Percentiles rank a stretch among this genome's conserved stretches.
Conservation (phyloP, 1,284 basidiomycete genomes). For the Bjerkandera adusta region DNA sequence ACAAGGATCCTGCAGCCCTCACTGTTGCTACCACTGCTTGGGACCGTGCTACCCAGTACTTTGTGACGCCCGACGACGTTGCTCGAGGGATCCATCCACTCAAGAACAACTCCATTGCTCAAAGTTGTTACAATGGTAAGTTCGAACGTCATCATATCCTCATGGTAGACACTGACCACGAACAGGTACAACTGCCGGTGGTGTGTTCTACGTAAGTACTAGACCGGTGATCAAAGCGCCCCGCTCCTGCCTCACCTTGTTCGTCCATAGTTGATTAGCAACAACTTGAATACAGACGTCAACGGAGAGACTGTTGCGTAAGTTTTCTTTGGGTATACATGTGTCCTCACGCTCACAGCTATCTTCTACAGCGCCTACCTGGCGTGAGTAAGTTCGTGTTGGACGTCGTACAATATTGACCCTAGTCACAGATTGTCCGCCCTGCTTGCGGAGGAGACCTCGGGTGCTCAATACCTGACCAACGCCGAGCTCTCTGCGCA, state of each 20-base stretch:
- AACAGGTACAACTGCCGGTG: conserved; percentile 7
- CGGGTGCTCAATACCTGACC: neutral
- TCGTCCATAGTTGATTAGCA: neutral
- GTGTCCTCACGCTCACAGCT: neutral
- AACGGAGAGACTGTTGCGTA: conserved; percentile 10
- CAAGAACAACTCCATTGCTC: conserved; percentile 6
- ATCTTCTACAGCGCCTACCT: conserved; percentile 4
- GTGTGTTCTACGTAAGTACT: conserved; percentile 8
- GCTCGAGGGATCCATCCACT: neutral
- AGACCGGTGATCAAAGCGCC: no score
- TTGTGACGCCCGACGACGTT: neutral
- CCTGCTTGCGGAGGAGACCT: conserved; percentile 1
- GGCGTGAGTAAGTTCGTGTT: conserved; percentile 4
- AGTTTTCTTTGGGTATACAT: neutral
- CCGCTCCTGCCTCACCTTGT: neutral
- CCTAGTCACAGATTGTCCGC: conserved; percentile 6
- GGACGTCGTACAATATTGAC: neutral
- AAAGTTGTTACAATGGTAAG: neutral
- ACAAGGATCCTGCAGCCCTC: neutral
- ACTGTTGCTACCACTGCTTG: neutral
- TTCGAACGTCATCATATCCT: neutral
- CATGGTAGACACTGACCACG: no score
- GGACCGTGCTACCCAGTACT: neutral
- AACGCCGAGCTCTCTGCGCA: conserved; percentile 3
- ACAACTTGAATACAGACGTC: conserved; percentile 3